Base-by-base conservation (phyloP, 2,329 filamentous ascomycete species). In the Trichoderma koningiopsis region DNA sequence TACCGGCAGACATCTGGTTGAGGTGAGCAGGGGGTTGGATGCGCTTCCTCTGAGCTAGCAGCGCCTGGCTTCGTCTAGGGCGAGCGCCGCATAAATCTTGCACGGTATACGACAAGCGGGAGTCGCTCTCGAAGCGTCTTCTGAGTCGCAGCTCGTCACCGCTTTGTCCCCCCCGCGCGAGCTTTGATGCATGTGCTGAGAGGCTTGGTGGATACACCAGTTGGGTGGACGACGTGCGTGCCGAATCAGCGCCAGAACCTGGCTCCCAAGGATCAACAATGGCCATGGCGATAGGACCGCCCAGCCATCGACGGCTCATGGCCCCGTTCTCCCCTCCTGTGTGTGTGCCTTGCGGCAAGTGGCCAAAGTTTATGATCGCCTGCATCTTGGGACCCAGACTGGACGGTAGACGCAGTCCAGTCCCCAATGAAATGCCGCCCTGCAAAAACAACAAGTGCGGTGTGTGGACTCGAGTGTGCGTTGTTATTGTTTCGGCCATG, bases 311-410 rank as follows among this genome's bases (percentile, higher is more conserved):
- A 59, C 63, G 55, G 63, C 29, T 49, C 40, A 57, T 29, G 35
- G 35, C 40, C 49, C 66, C 58, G 33, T 47, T 67, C 55, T 59
- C 63, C 63, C 58, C 58, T 69, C 43, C 68, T 69, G 68, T 60
- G 68, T 60, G 68, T 69, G 68, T 69, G 68, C 68, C 68, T 69
- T 69, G 68, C 68, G 62, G 63, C 62, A 65, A 49, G 63, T 67
- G 55, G 68, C 64, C 68, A 70, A 57, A 68, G 57, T 59, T 67
- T 67, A 61, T 62, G 68, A 70, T 66, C 57, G 63, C 68, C 63
- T 70, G 68, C 68, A 62, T 67, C 61, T 11, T 57, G 55, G 56
- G 68, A 40, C 68, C 68, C 68, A 70, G 63, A 66, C 35, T 55
- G 64, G 68, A 70, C 62, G 55, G 62, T 60, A 58, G 62, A 31